A percentile compares a stretch with the other conserved stretches of the same genome.
Evolutionary conservation across 495 filamentous ascomycete genomes (phyloP).

Genomic region (Penicillium waksmanii): DNA sequence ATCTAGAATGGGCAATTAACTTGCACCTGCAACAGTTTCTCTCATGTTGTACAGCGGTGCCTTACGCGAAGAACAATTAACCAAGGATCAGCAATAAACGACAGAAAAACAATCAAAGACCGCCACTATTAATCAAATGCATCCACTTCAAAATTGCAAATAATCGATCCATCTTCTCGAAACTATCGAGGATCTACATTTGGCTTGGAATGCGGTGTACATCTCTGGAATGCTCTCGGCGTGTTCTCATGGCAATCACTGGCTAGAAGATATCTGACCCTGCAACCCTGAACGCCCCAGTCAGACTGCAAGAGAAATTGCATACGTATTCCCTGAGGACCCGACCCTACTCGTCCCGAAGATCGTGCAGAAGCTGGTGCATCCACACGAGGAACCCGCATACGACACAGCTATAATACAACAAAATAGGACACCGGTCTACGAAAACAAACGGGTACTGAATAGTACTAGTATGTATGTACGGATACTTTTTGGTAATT

Average conservation of each 20-base stretch:
- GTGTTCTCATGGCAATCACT: constrained; percentile 32
- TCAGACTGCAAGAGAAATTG: constrained; percentile 2
- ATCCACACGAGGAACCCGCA: constrained; percentile 5
- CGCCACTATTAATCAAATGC: background rate
- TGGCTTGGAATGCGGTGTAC: constrained; percentile 23
- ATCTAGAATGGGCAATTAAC: constrained; percentile 5
- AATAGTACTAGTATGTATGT: background rate
- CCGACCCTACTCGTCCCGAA: constrained; percentile 4
- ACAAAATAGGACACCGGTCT: background rate
- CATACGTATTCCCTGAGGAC: constrained; percentile 1
- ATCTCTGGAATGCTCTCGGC: constrained; percentile 29
- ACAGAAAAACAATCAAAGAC: too few relatives aligned
- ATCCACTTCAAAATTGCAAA: background rate
- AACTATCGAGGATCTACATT: constrained; percentile 11
- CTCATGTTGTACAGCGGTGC: background rate
- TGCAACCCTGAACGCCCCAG: constrained; percentile 12
- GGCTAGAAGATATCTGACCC: constrained; percentile 17
- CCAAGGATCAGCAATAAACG: background rate
- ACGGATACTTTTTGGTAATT: background rate
- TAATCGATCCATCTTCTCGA: background rate
- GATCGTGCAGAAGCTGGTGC: background rate
- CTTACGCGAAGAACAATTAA: too few relatives aligned
- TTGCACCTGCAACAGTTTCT: background rate
- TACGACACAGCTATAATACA: background rate
- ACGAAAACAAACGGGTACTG: background rate